phyloP scores from a whole-genome alignment of 2,329 filamentous ascomycete genomes.

The Claviceps sp. region DNA sequence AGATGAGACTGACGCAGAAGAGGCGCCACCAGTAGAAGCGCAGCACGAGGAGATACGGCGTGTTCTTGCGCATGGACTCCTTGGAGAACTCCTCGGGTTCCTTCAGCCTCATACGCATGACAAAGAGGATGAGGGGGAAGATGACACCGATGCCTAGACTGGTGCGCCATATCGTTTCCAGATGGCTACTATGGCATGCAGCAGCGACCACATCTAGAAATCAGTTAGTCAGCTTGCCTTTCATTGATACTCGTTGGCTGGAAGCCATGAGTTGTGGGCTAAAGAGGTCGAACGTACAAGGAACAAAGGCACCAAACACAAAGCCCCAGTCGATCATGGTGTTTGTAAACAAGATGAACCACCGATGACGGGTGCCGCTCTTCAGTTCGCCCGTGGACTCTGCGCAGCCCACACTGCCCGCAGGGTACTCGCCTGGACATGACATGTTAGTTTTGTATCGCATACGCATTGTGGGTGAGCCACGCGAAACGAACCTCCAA shows the following conservation, averaged over 20 bases:
- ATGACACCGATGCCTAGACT: slow-evolving; percentile 65
- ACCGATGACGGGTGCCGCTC: slow-evolving; percentile 67
- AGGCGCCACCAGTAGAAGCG: slow-evolving; percentile 64
- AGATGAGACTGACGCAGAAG: slow-evolving; percentile 57
- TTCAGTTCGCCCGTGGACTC: slow-evolving; percentile 73
- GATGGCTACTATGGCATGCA: slow-evolving; percentile 45
- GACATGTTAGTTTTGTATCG: not conserved
- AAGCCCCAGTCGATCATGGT: slow-evolving; percentile 77
- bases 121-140: slow-evolving; percentile 60
- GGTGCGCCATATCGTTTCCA: slow-evolving; percentile 68
- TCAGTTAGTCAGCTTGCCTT: not conserved
- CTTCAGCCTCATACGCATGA: slow-evolving; percentile 57
- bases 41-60: slow-evolving; percentile 40
- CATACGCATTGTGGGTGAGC: slow-evolving; percentile 20
- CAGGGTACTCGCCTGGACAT: slow-evolving; percentile 55
- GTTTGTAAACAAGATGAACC: slow-evolving; percentile 87
- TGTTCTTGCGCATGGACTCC: slow-evolving; percentile 51
- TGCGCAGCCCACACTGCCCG: slow-evolving; percentile 66
- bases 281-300: slow-evolving; percentile 27
- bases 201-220: slow-evolving; percentile 35
- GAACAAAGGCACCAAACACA: slow-evolving; percentile 65
- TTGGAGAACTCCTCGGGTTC: slow-evolving; percentile 68
- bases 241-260: not conserved
- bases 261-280: too few species aligned
- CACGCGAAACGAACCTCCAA: slow-evolving; percentile 39